Evolutionary conservation across 768 basidiomycete genomes (phyloP), one percentile per base, ranked within the genome.

Genomic region (Termitomyces sp.): DNA sequence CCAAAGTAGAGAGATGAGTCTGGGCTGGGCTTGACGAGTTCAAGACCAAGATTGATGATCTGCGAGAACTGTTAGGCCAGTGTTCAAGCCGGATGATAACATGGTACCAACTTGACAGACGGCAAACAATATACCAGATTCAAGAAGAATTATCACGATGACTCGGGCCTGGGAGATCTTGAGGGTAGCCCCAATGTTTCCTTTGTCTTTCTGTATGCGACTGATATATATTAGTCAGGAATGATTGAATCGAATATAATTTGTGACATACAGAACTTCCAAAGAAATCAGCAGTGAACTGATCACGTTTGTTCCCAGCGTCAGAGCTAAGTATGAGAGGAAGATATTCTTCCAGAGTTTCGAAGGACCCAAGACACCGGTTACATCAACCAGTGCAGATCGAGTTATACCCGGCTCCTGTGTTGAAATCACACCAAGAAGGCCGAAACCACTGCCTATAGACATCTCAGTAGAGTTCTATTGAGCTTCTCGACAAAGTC

Each of bases 1-100:
- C 37, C 54, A 45, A 65, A 65, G 54, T 62, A 62, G 14, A 65
- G 60, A 29, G 64, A 62, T 4, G 64, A 61, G 56, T 60, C 60
- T 20, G 47, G 29, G 9, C 10, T 15, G 1, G 64, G 52, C 6
- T 50, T 55, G 15, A 60, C 54, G 46, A 65, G 58, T 52, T 65
- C 60, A 17, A 65, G 58, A 42, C 45, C 60, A 4, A 65, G 54
- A 42, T 65, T 65, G 40, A 65, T 60, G 8, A 31, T 54, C 64
- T 65, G 32, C 2, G 34, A 31, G 15, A 48, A 29, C 17, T 25
- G 37, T 62, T 2, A 36, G n/a, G 20, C 12, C 32, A 17, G 32
- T 32, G 11, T 20, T 34, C 29, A n/a, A 32, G 5, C 32, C 29
- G n/a, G 29, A 36, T 11, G 12, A 50, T 48, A 14, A 20, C 17